phyloP scores from a whole-genome alignment of 768 basidiomycete species.

The Lactarius sp. region DNA sequence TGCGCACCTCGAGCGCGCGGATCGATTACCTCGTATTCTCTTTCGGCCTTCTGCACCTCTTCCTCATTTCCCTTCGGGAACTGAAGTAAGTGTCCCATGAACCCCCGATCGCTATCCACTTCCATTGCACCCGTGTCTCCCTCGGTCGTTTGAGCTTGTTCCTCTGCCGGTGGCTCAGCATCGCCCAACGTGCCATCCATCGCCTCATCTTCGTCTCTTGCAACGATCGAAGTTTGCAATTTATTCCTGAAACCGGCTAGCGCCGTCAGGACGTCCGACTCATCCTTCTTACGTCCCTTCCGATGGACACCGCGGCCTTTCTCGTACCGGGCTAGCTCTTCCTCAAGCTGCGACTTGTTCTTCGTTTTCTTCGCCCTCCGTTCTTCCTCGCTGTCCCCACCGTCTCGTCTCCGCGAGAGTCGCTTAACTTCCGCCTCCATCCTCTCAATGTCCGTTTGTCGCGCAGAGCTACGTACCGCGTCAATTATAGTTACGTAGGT shows the following conservation, averaged over 20 bases:
- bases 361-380: conserved; percentile 54
- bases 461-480: conserved; percentile 45
- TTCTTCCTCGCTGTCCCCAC: conserved; percentile 62
- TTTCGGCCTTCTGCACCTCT: conserved; percentile 69
- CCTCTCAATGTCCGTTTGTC: conserved; percentile 72
- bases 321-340: conserved; percentile 78
- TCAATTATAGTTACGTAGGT: conserved; percentile 5
- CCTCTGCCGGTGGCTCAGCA: conserved; percentile 26
- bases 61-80: conserved; percentile 79
- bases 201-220: conserved; percentile 28
- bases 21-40: conserved; percentile 89
- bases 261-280: conserved; percentile 63
- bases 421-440: conserved; percentile 88
- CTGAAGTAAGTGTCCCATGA: conserved; percentile 64
- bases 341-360: conserved; percentile 65
- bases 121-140: conserved; percentile 56
- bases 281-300: conserved; percentile 57
- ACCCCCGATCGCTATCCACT: conserved; percentile 71
- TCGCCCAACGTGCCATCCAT: conserved; percentile 25
- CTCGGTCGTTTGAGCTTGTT: conserved; percentile 25
- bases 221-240: conserved; percentile 43
- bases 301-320: conserved; percentile 56
- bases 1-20: conserved; percentile 66
- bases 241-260: conserved; percentile 68
- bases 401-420: conserved; percentile 57